phyloP scores from a whole-genome alignment of 2,329 filamentous ascomycete genomes.

The Aspergillus sp. region DNA sequence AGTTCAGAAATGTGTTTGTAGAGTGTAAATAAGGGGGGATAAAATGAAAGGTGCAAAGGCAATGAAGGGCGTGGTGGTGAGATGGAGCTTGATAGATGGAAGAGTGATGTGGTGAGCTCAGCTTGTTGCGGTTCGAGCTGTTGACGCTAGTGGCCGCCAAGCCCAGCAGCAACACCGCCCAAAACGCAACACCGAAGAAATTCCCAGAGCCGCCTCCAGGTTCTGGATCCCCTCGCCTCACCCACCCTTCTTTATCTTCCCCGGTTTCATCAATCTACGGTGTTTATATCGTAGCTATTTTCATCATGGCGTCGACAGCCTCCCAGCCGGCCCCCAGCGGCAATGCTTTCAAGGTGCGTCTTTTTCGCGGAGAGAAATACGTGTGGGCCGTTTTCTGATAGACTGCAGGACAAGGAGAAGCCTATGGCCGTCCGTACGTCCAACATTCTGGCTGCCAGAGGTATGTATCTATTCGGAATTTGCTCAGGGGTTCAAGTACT shows the following conservation, averaged over 20 bases:
- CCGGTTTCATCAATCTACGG: constrained; percentile 27
- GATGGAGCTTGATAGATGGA: constrained; percentile 20
- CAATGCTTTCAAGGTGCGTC: constrained; percentile 65
- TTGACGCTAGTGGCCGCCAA: constrained; percentile 42
- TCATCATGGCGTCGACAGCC: constrained; percentile 54
- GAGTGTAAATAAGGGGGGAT: constrained; percentile 2
- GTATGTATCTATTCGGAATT: constrained; percentile 51
- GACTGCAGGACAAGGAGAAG: constrained; percentile 83
- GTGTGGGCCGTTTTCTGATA: constrained; percentile 44
- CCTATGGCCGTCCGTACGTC: constrained; percentile 92
- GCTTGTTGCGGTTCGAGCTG: constrained; percentile 35
- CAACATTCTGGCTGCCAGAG: constrained; percentile 96
- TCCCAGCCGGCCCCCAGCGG: constrained; percentile 57
- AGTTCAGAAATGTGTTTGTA: constrained; percentile 7
- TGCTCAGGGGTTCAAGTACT: constrained; percentile 23
- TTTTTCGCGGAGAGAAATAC: constrained; percentile 23
- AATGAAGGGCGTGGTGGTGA: constrained; percentile 8
- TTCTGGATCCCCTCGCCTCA: constrained; percentile 26
- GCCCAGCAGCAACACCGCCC: constrained; percentile 42
- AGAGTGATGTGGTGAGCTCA: constrained; percentile 34
- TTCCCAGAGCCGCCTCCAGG: constrained; percentile 32
- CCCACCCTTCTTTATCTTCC: constrained; percentile 25
- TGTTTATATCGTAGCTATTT: constrained; percentile 29
- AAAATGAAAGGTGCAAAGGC: neutral
- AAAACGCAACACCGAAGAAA: constrained; percentile 42